Base-by-base conservation (phyloP, 768 basidiomycete genomes). In the Leccinellum rugosiceps region DNA sequence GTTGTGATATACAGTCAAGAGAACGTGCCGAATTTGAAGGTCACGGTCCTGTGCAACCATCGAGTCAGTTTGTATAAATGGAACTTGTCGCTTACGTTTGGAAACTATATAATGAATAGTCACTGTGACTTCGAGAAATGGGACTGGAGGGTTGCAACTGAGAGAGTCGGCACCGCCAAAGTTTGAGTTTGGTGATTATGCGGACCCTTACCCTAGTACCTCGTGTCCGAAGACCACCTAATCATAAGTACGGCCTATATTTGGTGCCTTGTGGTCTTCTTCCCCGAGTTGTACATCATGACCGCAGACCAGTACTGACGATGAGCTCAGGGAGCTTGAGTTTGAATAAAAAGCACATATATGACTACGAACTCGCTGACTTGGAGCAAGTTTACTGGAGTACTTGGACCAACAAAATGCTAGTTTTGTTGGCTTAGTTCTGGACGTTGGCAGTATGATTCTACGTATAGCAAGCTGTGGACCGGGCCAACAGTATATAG, bases 61-160 rank as follows among this genome's bases (percentile, higher is more conserved):
- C 15, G 34, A 53, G n/a, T 55, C 46, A 26, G 23, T 35, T 50
- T 17, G 35, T 17, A 28, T 41, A 31, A 10, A 10, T 10, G n/a
- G n/a, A 52, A 26, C 25, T 25, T 25, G 31, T 23, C 23, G 15
- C 65, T 56, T 35, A 67, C 64, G 43, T 14, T 50, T n/a, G 26
- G 52, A 30, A 44, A 38, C 25, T 25, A 25, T 25, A n/a, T 25
- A 25, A 25, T 25, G 25, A 38, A 45, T 61, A 26, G 35, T 38
- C 15, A 6, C 35, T 38, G 30, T 54, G 28, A 30, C 46, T 28
- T 49, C 28, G 21, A 5, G 14, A 31, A 38, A 25, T 25, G 25
- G 25, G 25, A 25, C 25, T 25, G 25, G 25, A 25, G 25, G 25
- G 25, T 25, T 25, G 25, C n/a, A n/a, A n/a, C n/a, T n/a, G n/a